Evolutionary conservation across 139 green algal species (phyloP).

Genomic region (Closterium sp.): DNA sequence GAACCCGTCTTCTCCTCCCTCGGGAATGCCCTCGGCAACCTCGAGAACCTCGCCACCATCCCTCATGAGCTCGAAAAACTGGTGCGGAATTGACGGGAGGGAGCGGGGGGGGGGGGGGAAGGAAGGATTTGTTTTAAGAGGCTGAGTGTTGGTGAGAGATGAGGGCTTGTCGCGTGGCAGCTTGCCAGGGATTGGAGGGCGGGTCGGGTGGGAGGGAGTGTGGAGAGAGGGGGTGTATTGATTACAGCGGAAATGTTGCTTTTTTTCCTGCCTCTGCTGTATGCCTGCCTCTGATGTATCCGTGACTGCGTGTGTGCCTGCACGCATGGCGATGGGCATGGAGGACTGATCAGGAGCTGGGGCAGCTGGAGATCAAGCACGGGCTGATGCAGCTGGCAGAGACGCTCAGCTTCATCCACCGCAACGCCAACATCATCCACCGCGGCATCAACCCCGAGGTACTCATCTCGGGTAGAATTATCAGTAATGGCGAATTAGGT

Average conservation of each 20-base stretch:
- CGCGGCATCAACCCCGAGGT: constrained; percentile 57
- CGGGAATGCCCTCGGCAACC: constrained; percentile 61
- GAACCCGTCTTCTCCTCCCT: constrained; percentile 73
- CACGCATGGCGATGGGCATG: background rate
- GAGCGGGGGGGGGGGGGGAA: no score
- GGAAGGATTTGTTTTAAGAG: no score
- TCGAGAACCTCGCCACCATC: constrained; percentile 41
- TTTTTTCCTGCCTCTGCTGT: no score
- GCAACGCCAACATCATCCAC: constrained; percentile 72
- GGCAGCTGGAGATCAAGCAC: constrained; percentile 77
- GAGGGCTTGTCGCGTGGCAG: no score
- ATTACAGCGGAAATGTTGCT: no score
- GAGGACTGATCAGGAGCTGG: constrained; percentile 34
- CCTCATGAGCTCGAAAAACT: constrained; percentile 35
- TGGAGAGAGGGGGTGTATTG: no score
- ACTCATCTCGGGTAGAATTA: no score
- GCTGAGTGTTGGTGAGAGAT: no score
- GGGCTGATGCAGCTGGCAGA: constrained; percentile 70
- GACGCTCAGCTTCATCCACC: constrained; percentile 77
- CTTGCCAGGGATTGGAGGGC: no score
- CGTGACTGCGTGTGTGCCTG: background rate
- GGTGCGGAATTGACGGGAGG: background rate
- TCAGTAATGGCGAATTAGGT: no score
- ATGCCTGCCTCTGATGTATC: background rate
- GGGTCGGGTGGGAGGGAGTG: no score